Base-by-base conservation (phyloP, 2,329 filamentous ascomycete species). In the Huntiella moniliformis region DNA sequence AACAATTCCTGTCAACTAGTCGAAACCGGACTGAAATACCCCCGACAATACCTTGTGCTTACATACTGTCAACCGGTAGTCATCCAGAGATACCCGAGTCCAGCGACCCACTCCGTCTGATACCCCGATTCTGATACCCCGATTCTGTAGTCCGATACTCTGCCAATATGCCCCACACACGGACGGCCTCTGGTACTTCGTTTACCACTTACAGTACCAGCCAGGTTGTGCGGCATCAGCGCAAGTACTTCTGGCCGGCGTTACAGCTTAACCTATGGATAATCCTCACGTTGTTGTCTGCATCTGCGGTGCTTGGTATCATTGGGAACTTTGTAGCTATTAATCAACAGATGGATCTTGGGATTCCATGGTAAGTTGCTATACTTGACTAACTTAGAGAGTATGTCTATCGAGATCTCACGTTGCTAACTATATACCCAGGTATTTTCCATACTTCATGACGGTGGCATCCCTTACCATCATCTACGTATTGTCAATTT, bases 361-460 rank as follows among this genome's bases (percentile, higher is more conserved):
- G 63, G 3, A 61, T 75, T 13, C 77, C 77, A 46, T 81, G 77
- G 77, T 79, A 57, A 37, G 67, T 60, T 15, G 37, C 4, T 42
- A n/a, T 40, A 34, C 34, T 18, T 39, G 22, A 28, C 10, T 28
- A 28, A 6, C 22, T 28, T 28, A 6, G 22, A 28, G 22, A 10
- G 22, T 28, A 28, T 28, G 22, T 28, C 22, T 28, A 28, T 28
- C 22, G 10, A 10, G 22, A 28, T 28, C 22, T 28, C 22, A 28
- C 22, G n/a, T n/a, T 36, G 11, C 44, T 49, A 40, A 46, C 39
- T 5, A 31, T 7, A 32, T 38, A 7, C 18, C 2, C 53, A 79
- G 75, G 75, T 79, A 79, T 59, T 79, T 81, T 52, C 65, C 75
- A 6, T 81, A 79, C 64, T 74, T 67, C 58, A 70, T 81, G 46